These are phyloP conservation scores for Pseudisothecium myosuroides DNA, from an alignment of 225 moss, liverwort and hornwort genomes.

Conservation along the genomic window DNA sequence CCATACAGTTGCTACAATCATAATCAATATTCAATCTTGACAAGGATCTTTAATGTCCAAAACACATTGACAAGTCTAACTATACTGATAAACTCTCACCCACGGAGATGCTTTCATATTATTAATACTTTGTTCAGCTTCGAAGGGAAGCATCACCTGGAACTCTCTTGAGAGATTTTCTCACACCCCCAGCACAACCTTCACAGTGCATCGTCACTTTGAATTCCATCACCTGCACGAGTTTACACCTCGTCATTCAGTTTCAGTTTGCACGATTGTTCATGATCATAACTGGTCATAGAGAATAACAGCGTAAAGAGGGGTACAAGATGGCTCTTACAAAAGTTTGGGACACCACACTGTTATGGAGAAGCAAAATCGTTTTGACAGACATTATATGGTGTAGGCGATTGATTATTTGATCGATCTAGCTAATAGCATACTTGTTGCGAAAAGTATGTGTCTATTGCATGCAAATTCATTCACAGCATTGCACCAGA, in stretches of 20 bases:
- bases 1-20: not conserved
- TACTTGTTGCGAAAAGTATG: not conserved
- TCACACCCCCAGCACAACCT: slow-evolving; percentile 40
- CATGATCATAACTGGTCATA: not conserved
- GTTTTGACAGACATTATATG: not conserved
- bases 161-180: slow-evolving; percentile 14
- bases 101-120: not conserved
- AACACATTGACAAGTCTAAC: not conserved
- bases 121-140: not conserved
- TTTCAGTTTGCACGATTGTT: not conserved
- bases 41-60: not conserved
- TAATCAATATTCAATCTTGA: too few species aligned
- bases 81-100: not conserved
- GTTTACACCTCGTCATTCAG: not conserved
- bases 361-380: not conserved
- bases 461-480: not conserved
- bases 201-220: slow-evolving; percentile 45
- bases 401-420: not conserved
- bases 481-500: not conserved
- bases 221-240: slow-evolving; percentile 32
- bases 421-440: not conserved
- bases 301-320: not conserved
- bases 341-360: not conserved
- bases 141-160: not conserved
- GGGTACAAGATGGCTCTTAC: not conserved